Conservation (phyloP, 805 yeast species). For the Candida multigemmis region DNA sequence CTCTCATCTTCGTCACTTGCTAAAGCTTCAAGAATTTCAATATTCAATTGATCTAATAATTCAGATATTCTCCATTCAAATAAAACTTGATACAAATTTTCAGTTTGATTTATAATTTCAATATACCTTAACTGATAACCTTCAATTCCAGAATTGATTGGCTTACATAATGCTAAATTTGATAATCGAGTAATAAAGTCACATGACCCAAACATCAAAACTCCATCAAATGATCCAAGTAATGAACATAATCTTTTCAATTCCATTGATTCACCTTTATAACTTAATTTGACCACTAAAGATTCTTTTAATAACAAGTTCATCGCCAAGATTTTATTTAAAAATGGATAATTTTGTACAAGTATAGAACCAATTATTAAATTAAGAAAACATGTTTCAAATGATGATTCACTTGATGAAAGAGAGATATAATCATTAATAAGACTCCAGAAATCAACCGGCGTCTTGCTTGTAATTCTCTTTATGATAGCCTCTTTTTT, state of each 20-base stretch:
- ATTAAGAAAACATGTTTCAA: slow-evolving; percentile 24
- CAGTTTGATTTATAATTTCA: slow-evolving; percentile 15
- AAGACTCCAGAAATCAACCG: not conserved
- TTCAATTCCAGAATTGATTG: slow-evolving; percentile 15
- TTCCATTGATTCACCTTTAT: slow-evolving; percentile 14
- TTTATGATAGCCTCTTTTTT: slow-evolving; percentile 8
- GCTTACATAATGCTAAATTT: slow-evolving; percentile 13
- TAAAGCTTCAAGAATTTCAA: slow-evolving; percentile 14
- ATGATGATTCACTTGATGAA: slow-evolving; percentile 17
- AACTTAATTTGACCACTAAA: slow-evolving; percentile 19
- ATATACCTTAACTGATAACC: slow-evolving; percentile 20
- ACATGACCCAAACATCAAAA: slow-evolving; percentile 18
- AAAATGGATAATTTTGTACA: slow-evolving; percentile 9
- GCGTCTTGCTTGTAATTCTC: slow-evolving; percentile 5
- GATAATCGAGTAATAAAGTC: slow-evolving; percentile 14
- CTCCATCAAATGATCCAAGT: slow-evolving; percentile 21
- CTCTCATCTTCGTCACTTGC: too few relatives aligned
- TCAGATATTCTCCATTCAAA: slow-evolving; percentile 29
- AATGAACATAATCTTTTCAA: slow-evolving; percentile 14
- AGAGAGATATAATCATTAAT: slow-evolving; percentile 18
- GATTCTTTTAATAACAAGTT: slow-evolving; percentile 16
- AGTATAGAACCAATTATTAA: slow-evolving; percentile 20
- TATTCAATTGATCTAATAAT: slow-evolving; percentile 20
- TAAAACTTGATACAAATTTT: slow-evolving; percentile 14
- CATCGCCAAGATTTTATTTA: slow-evolving; percentile 10